Percentiles rank a stretch among this genome's conserved stretches.
Conservation (phyloP, 169 alveolate species). For the Babesia ovis region DNA sequence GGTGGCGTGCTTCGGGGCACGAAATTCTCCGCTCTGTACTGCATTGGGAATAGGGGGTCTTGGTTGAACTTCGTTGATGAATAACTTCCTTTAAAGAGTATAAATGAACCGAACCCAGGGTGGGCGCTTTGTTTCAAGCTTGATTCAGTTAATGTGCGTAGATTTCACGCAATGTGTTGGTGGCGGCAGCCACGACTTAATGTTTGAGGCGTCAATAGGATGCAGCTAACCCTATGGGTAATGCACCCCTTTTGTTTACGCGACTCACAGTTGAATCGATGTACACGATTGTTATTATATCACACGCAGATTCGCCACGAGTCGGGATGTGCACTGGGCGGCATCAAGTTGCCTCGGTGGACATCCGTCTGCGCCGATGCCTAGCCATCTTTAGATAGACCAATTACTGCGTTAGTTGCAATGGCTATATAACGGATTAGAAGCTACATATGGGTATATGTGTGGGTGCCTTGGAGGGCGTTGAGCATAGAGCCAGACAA, state of each 20-base stretch:
- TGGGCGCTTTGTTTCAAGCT: too few relatives aligned
- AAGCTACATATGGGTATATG: too few relatives aligned
- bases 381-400: not conserved
- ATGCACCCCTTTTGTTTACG: not conserved
- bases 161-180: not conserved
- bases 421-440: too few relatives aligned
- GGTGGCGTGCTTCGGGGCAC: not conserved
- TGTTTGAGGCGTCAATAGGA: not conserved
- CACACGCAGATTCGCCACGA: not conserved
- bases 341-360: constrained; percentile 20
- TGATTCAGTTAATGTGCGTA: not conserved
- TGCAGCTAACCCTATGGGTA: not conserved
- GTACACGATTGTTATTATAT: not conserved
- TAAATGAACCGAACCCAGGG: too few relatives aligned
- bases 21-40: not conserved
- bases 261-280: not conserved
- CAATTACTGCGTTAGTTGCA: too few relatives aligned
- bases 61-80: not conserved
- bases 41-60: not conserved
- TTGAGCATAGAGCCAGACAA: too few relatives aligned
- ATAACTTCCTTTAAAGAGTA: too few relatives aligned
- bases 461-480: constrained; percentile 3
- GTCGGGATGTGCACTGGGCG: constrained; percentile 29
- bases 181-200: not conserved
- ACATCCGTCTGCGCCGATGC: not conserved